Evolutionary conservation across 169 alveolate species (phyloP), one percentile per base, ranked within the genome.

Genomic region (Plasmodium chabaudi): DNA sequence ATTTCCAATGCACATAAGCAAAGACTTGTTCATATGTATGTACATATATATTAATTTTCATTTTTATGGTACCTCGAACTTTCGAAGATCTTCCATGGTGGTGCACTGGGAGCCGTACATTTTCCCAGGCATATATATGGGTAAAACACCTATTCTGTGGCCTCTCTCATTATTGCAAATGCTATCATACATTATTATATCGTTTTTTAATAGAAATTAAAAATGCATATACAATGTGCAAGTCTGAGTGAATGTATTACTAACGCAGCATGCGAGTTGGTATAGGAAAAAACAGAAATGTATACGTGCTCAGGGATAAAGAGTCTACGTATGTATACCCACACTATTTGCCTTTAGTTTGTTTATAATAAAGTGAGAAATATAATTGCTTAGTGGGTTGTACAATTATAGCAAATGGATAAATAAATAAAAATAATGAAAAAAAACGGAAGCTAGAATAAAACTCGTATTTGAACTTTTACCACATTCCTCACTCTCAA

Each of bases 131-230:
- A 57, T 13, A 17, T 61, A 63, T 15, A 15, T 5, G 9, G 91
- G 91, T 15, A 53, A 67, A 19, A 68, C 70, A 15, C 77, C 91
- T 19, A 69, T 34, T 5, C 59, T 56, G 70, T 46, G 60, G 34
- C 68, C 70, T 53, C 56, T 68, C 49, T 69, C 65, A 69, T 70
- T 59, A 46, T 55, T 49, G 73, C 91, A 84, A 84, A 69, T 84
- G 55, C 49, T 84, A 39, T 69, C 91, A 21, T 87, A 84, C 91
- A 84, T 84, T 57, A 19, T 84, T 67, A 51, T 56, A 23, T 12
- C 5, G 7, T 44, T 42, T 27, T 79, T 64, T 27, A 13, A 12
- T 25, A 46, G 9, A 12, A 10, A 2, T n/a, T 55, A 25, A 70
- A 69, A 60, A 53, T 17, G 46, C 9, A 65, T 21, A 55, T 25